phyloP scores from a whole-genome alignment of 2,329 filamentous ascomycete species.

The Sarocladium strictum region DNA sequence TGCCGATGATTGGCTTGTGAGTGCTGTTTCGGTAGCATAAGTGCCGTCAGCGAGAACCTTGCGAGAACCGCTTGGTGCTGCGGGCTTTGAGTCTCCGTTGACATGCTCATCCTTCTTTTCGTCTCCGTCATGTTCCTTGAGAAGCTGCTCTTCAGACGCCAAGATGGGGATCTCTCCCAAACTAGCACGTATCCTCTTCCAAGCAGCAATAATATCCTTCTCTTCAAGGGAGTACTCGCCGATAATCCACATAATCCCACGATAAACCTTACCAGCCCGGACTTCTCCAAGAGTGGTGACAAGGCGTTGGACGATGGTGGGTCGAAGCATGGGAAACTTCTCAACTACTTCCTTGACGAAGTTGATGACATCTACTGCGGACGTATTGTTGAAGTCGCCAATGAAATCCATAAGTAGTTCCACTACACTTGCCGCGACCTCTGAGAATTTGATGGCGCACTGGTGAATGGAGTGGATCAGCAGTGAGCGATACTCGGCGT shows the following conservation, averaged over 20 bases:
- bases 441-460: constrained; percentile 98
- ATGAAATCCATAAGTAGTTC: constrained; percentile 99
- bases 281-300: constrained; percentile 91
- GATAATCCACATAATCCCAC: constrained; percentile 94
- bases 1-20: constrained; percentile 86
- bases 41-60: constrained; percentile 95
- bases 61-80: constrained; percentile 75
- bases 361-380: constrained; percentile 93
- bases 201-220: constrained; percentile 90
- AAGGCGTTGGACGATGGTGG: constrained; percentile 79
- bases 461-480: constrained; percentile 97
- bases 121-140: constrained; percentile 76
- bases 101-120: constrained; percentile 60
- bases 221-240: constrained; percentile 95
- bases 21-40: constrained; percentile 92
- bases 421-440: constrained; percentile 94
- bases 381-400: constrained; percentile 94
- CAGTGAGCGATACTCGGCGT: constrained; percentile 87
- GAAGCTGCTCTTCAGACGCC: constrained; percentile 83
- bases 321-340: constrained; percentile 86
- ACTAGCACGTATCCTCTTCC: constrained; percentile 91
- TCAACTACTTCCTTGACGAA: constrained; percentile 99
- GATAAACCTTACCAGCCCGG: constrained; percentile 92
- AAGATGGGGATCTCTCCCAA: constrained; percentile 96
- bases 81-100: constrained; percentile 72